Evolutionary conservation across 2,329 filamentous ascomycete species (phyloP).

Genomic region (Colletotrichum agaves): DNA sequence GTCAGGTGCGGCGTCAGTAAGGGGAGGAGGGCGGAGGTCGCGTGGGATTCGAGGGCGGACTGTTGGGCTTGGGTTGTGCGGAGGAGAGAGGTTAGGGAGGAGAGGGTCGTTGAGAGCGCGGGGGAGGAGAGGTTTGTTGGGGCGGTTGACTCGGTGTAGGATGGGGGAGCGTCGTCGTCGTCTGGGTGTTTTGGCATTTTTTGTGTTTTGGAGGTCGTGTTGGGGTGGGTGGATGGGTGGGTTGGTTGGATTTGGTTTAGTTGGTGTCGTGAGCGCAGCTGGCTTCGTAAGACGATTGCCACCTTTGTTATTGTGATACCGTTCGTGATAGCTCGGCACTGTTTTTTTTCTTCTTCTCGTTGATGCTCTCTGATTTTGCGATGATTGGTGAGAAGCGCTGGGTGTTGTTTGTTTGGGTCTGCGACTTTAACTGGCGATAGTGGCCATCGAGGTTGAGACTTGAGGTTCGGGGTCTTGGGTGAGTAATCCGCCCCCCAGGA

Average conservation of each 20-base stretch:
- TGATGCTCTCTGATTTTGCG: no score
- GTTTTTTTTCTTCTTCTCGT: no score
- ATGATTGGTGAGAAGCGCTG: no score
- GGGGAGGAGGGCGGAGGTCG: conserved; percentile 46
- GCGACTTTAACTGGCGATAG: background rate
- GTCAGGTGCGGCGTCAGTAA: conserved; percentile 55
- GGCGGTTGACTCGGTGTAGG: conserved; percentile 30
- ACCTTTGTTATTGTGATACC: no score
- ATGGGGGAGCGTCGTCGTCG: conserved; percentile 38
- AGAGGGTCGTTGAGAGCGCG: conserved; percentile 42
- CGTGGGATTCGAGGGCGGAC: conserved; percentile 49
- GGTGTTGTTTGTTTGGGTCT: no score
- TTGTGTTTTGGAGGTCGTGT: background rate
- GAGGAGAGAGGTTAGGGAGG: conserved; percentile 51
- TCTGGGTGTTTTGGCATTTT: conserved; percentile 35
- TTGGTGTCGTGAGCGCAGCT: no score
- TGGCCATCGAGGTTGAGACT: background rate
- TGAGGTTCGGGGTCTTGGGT: background rate
- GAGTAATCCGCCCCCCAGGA: background rate
- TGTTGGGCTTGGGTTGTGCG: conserved; percentile 48
- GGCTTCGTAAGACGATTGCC: no score
- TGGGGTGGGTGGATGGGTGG: background rate
- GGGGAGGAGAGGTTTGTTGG: conserved; percentile 38
- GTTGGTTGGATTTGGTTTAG: background rate
- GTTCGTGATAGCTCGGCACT: no score